Evolutionary conservation across 345 rosid genomes (phyloP).

Genomic region (Capsella bursapastoris): DNA sequence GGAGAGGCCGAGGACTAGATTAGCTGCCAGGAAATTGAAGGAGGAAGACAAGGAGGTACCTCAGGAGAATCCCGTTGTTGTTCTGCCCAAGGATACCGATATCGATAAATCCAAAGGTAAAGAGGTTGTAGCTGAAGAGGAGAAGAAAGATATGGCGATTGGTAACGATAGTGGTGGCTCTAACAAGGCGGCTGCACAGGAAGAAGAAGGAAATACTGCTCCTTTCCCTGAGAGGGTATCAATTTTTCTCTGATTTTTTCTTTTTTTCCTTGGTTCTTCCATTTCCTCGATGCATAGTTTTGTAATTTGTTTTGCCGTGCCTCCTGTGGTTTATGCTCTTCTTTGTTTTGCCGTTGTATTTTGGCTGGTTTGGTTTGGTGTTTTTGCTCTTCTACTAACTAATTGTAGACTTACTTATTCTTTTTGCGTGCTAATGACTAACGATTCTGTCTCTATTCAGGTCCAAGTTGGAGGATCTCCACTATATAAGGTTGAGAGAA

Average conservation of each 20-base stretch:
- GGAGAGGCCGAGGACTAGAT: constrained; percentile 66
- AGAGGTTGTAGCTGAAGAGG: constrained; percentile 39
- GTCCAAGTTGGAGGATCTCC: constrained; percentile 98
- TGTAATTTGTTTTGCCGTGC: neutral
- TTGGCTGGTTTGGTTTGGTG: neutral
- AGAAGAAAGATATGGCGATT: constrained; percentile 52
- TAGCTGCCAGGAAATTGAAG: constrained; percentile 53
- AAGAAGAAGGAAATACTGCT: constrained; percentile 88
- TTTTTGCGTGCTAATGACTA: neutral
- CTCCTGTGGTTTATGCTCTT: neutral
- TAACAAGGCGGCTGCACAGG: constrained; percentile 73
- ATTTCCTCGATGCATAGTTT: neutral
- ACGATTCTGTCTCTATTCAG: constrained; percentile 46
- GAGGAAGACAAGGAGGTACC: constrained; percentile 45
- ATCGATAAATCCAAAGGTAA: constrained; percentile 45
- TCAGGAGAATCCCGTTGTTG: constrained; percentile 44
- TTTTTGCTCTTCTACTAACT: neutral
- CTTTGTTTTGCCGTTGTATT: neutral
- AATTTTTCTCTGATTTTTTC: neutral
- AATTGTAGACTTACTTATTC: neutral
- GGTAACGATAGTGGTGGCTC: constrained; percentile 81
- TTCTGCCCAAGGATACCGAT: constrained; percentile 44
- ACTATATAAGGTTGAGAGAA: constrained; percentile 75
- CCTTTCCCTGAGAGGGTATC: constrained; percentile 90
- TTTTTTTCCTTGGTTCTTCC: neutral